Conservation (phyloP, 75 land plant species). For the Picea sitchensis region DNA sequence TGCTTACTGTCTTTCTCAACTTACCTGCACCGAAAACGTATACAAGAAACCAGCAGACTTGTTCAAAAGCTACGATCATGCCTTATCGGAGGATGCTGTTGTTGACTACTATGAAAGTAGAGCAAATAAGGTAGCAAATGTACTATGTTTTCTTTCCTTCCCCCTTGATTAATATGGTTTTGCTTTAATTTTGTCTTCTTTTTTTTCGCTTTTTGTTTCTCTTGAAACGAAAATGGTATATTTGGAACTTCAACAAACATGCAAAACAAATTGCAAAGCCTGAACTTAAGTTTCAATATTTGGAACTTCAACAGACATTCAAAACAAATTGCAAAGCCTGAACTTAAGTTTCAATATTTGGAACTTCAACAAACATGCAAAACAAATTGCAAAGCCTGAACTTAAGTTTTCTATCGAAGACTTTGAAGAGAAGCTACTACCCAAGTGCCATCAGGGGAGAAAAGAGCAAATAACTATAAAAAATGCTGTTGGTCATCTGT, state of each 20-base stretch:
- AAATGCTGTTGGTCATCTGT: conserved; percentile 70
- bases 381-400: conserved; percentile 70
- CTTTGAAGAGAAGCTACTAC: conserved; percentile 74
- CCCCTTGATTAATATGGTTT: not conserved
- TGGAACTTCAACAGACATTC: conserved; percentile 31
- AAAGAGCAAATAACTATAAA: conserved; percentile 70
- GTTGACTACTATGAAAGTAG: conserved; percentile 75
- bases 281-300: conserved; percentile 20
- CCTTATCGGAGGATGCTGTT: conserved; percentile 71
- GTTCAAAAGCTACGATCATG: conserved; percentile 84
- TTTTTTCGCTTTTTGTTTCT: not conserved
- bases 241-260: conserved; percentile 24
- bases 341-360: too few relatives aligned
- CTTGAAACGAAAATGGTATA: not conserved
- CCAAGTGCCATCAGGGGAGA: conserved; percentile 58
- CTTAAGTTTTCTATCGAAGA: conserved; percentile 73
- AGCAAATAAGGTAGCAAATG: conserved; percentile 62
- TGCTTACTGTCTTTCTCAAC: conserved; percentile 93
- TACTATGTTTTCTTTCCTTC: not conserved
- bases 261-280: conserved; percentile 48
- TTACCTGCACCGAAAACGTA: conserved; percentile 86
- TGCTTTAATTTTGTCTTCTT: not conserved
- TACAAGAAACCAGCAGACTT: conserved; percentile 81
- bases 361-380: too few relatives aligned
- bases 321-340: conserved; percentile 41